Percentiles rank a stretch among this genome's conserved stretches.
These are phyloP conservation scores for Magnusiomyces fungicola DNA, from an alignment of 1,139 yeast genomes.

Conservation along the genomic window DNA sequence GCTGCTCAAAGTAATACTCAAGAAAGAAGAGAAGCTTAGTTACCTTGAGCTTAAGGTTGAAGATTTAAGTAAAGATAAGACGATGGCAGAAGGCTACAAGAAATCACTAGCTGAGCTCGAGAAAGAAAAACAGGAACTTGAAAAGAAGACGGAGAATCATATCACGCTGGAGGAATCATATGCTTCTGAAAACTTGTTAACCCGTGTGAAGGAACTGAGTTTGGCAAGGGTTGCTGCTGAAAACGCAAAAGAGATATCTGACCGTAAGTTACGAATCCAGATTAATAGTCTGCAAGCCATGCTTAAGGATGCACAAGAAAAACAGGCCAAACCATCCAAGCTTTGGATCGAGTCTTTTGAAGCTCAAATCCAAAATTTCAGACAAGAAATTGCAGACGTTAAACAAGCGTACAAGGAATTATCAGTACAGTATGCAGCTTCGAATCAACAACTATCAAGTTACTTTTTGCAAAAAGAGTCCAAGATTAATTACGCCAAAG, in stretches of 20 bases:
- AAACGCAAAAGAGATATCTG: slow-evolving; percentile 16
- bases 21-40: slow-evolving; percentile 18
- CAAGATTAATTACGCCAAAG: no score
- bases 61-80: slow-evolving; percentile 17
- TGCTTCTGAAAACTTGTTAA: slow-evolving; percentile 6
- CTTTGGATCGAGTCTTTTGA: slow-evolving; percentile 18
- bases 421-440: slow-evolving; percentile 16
- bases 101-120: slow-evolving; percentile 20
- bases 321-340: slow-evolving; percentile 12
- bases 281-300: slow-evolving; percentile 18
- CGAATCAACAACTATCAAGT: not conserved
- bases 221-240: slow-evolving; percentile 14
- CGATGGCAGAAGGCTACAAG: slow-evolving; percentile 18
- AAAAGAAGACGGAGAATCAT: not conserved
- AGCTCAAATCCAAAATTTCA: slow-evolving; percentile 18
- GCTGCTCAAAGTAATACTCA: slow-evolving; percentile 10
- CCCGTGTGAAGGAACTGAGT: slow-evolving; percentile 6
- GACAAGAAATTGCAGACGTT: slow-evolving; percentile 21
- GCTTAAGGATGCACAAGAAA: slow-evolving; percentile 16
- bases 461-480: no score
- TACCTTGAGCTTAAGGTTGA: slow-evolving; percentile 21
- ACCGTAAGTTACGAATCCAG: slow-evolving; percentile 15
- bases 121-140: slow-evolving; percentile 6
- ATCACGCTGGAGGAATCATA: slow-evolving; percentile 6
- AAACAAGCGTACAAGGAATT: slow-evolving; percentile 23